Evolutionary conservation across 768 basidiomycete species (phyloP), one percentile per base, ranked within the genome.

Genomic region (Amanita pseudoporphyria): DNA sequence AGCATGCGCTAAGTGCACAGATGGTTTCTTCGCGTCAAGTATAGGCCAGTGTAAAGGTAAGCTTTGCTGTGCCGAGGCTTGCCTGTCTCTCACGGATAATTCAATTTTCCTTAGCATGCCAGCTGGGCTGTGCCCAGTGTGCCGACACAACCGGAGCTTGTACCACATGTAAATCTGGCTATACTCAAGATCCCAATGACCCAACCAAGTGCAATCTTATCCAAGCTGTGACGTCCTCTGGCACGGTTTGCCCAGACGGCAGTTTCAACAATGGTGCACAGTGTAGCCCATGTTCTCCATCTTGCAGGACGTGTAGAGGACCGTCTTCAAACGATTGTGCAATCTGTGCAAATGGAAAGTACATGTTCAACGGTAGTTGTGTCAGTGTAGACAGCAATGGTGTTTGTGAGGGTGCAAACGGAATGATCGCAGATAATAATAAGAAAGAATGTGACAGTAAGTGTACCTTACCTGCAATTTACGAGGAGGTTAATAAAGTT

Each of bases 381-480:
- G 86, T 91, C 14, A 63, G 71, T 41, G 70, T 82, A 28, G 76
- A 81, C 58, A 65, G 64, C 13, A 72, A 77, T 53, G 92, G 92
- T 3, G 77, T 87, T 7, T 95, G 92, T 65, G 67, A 76, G 39
- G 81, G 80, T 6, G 74, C 85, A 9, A 76, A 71, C 55, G 64
- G 64, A 40, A 67, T 87, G 54, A 76, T 93, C 31, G 88, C 80
- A 18, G 85, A 95, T 56, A 89, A 88, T 56, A 73, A 76, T 60
- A 93, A 91, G 66, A 68, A 75, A n/a, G 78, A 81, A 57, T 94
- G 91, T 59, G 87, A 93, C 58, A 77, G 89, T 90, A 58, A 64
- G 84, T 73, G 33, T 46, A 22, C 10, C 31, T 40, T 14, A 18
- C 44, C 14, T 13, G n/a, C 0, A 32, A 28, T 39, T 22, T 13